Percentiles rank a stretch among this genome's conserved stretches.
phyloP scores from a whole-genome alignment of 352 stramenopile species.

The Phytopythium chamaehyphon region DNA sequence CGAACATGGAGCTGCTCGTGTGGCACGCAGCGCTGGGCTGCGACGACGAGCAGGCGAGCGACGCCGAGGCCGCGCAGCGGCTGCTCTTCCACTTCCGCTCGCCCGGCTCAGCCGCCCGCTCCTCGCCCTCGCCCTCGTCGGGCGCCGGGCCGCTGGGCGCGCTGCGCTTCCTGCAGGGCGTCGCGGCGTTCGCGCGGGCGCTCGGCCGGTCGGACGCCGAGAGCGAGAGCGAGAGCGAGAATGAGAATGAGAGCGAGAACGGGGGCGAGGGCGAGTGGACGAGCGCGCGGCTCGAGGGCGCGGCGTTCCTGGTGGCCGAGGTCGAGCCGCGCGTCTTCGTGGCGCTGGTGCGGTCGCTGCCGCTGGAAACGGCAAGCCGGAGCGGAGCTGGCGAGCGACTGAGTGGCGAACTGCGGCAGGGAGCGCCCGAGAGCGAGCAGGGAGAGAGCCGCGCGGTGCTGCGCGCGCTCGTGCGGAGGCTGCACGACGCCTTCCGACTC shows the following conservation, averaged over 20 bases:
- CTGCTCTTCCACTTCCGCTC: conserved; percentile 31
- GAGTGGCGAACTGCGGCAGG: conserved; percentile 11
- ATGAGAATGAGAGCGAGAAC: no score
- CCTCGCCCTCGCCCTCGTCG: not conserved
- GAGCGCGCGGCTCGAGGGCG: conserved; percentile 37
- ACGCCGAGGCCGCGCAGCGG: conserved; percentile 43
- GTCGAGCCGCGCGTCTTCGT: conserved; percentile 62
- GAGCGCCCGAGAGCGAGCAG: conserved; percentile 25
- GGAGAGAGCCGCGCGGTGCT: conserved; percentile 32
- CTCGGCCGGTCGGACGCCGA: conserved; percentile 11
- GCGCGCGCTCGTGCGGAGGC: conserved; percentile 27
- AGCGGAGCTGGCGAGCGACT: not conserved
- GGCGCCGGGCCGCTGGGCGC: conserved; percentile 21
- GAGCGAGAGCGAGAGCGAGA: not conserved
- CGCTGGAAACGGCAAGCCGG: no score
- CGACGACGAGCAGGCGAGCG: conserved; percentile 59
- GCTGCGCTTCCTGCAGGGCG: conserved; percentile 47
- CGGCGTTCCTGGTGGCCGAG: conserved; percentile 41
- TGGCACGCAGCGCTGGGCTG: conserved; percentile 61
- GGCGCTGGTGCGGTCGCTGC: conserved; percentile 30
- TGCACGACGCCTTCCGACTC: conserved; percentile 51
- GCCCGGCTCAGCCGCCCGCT: not conserved
- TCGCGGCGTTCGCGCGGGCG: conserved; percentile 47
- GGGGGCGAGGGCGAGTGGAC: conserved; percentile 22
- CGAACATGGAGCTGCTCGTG: conserved; percentile 46